Percentiles rank a stretch among this genome's conserved stretches.
phyloP scores from a whole-genome alignment of 768 basidiomycete genomes.

The Chalciporus sphaerocephalus region DNA sequence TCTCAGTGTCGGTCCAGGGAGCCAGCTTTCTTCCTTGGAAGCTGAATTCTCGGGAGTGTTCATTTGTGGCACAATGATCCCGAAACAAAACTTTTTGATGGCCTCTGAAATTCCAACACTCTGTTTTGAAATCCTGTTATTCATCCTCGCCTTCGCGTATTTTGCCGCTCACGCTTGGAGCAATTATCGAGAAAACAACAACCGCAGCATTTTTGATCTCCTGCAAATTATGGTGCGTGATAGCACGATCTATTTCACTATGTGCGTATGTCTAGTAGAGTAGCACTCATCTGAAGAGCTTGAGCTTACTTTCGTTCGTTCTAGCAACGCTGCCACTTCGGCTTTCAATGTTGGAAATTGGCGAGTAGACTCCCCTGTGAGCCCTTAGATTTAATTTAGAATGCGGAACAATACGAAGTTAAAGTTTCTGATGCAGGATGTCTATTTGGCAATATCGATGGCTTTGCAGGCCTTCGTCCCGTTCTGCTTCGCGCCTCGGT shows the following conservation, averaged over 20 bases:
- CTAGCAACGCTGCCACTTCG: constrained; percentile 5
- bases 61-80: constrained; percentile 2
- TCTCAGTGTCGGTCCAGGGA: constrained; percentile 10
- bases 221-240: constrained; percentile 16
- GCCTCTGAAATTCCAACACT: constrained; percentile 7
- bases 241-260: constrained; percentile 17
- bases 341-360: constrained; percentile 4
- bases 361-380: not conserved
- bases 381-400: not conserved
- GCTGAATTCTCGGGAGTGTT: not conserved
- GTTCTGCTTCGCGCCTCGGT: constrained; percentile 16
- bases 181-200: not conserved
- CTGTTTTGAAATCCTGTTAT: constrained; percentile 14
- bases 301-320: not conserved
- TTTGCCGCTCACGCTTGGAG: constrained; percentile 4
- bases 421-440: not conserved
- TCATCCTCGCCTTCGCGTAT: constrained; percentile 14
- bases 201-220: constrained; percentile 4
- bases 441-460: constrained; percentile 10
- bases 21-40: not conserved
- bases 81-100: not conserved
- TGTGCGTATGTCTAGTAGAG: constrained; percentile 6
- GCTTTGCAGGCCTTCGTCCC: constrained; percentile 15
- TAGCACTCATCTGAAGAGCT: not conserved
- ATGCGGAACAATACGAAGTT: not conserved